These are phyloP conservation scores for Pleurostoma richardsiae DNA, from an alignment of 2,329 filamentous ascomycete genomes.

Conservation along the genomic window DNA sequence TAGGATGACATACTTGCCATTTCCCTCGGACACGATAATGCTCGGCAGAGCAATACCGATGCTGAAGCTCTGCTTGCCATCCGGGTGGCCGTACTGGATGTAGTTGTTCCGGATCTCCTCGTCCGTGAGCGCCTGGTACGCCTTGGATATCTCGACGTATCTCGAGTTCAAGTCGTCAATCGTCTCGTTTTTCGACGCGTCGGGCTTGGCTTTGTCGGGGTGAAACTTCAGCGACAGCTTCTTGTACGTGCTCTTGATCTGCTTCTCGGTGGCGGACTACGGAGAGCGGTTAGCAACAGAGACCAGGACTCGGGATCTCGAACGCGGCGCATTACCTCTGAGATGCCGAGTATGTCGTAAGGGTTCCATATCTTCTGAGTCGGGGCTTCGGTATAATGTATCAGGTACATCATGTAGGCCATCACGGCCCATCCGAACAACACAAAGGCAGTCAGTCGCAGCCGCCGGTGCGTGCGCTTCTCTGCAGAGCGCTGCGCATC, in stretches of 20 bases:
- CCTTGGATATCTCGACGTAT: slow-evolving; percentile 95
- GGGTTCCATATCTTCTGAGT: slow-evolving; percentile 87
- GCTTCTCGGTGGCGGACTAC: slow-evolving; percentile 76
- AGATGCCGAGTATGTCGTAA: slow-evolving; percentile 86
- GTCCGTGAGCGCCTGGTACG: slow-evolving; percentile 95
- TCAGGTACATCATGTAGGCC: slow-evolving; percentile 87
- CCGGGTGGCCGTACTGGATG: slow-evolving; percentile 90
- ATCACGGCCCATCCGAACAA: slow-evolving; percentile 77
- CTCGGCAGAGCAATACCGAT: slow-evolving; percentile 95
- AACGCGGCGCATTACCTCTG: slow-evolving; percentile 53
- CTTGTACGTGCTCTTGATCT: slow-evolving; percentile 90
- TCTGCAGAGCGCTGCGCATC: slow-evolving; percentile 78
- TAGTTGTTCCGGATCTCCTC: slow-evolving; percentile 97
- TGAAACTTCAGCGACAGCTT: slow-evolving; percentile 80
- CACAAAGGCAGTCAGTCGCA: slow-evolving; percentile 78
- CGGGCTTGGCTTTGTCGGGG: slow-evolving; percentile 86
- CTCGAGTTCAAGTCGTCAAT: slow-evolving; percentile 75
- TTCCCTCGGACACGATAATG: slow-evolving; percentile 87
- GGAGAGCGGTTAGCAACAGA: slow-evolving; percentile 4
- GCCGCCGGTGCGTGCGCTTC: slow-evolving; percentile 80
- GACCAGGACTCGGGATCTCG: slow-evolving; percentile 3
- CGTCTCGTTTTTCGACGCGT: slow-evolving; percentile 85
- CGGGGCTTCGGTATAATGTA: slow-evolving; percentile 69
- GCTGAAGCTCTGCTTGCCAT: slow-evolving; percentile 96
- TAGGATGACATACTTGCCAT: slow-evolving; percentile 90